phyloP scores from a whole-genome alignment of 352 stramenopile species.

The Pythium sukuiense region DNA sequence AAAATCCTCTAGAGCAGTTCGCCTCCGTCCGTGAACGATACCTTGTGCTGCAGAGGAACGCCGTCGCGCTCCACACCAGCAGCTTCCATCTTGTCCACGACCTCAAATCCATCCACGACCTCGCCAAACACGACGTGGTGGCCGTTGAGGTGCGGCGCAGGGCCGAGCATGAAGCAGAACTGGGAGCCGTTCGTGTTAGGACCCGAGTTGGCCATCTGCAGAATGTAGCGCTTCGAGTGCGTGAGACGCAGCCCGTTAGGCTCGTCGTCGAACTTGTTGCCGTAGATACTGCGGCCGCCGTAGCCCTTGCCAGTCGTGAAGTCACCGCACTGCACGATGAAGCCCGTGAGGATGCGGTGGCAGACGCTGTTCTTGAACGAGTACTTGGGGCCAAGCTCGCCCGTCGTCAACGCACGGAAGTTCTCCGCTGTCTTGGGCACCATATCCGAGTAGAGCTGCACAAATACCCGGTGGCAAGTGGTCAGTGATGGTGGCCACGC shows the following conservation, averaged over 20 bases:
- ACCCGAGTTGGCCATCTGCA: constrained; percentile 98
- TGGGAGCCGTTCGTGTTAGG: constrained; percentile 98
- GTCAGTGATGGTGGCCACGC: background rate
- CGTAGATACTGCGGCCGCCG: constrained; percentile 97
- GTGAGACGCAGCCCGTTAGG: constrained; percentile 85
- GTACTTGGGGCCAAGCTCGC: constrained; percentile 92
- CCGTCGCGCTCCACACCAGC: constrained; percentile 63
- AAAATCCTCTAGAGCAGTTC: constrained; percentile 47
- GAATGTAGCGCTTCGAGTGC: constrained; percentile 80
- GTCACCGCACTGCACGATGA: constrained; percentile 98
- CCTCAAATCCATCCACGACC: constrained; percentile 78
- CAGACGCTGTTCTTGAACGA: constrained; percentile 97
- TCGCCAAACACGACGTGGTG: constrained; percentile 87
- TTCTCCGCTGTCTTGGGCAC: constrained; percentile 98
- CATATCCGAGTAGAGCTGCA: constrained; percentile 91
- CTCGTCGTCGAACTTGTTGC: constrained; percentile 97
- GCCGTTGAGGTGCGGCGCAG: constrained; percentile 74
- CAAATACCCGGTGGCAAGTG: background rate
- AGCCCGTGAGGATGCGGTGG: constrained; percentile 97
- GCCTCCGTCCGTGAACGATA: constrained; percentile 70
- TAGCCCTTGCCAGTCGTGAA: constrained; percentile 92
- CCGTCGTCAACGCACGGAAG: constrained; percentile 95
- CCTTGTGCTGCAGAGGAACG: constrained; percentile 70
- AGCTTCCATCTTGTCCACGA: constrained; percentile 83
- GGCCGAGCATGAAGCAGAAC: constrained; percentile 98